Base-by-base conservation (phyloP, 805 yeast species). In the Priceomyces haplophilus region DNA sequence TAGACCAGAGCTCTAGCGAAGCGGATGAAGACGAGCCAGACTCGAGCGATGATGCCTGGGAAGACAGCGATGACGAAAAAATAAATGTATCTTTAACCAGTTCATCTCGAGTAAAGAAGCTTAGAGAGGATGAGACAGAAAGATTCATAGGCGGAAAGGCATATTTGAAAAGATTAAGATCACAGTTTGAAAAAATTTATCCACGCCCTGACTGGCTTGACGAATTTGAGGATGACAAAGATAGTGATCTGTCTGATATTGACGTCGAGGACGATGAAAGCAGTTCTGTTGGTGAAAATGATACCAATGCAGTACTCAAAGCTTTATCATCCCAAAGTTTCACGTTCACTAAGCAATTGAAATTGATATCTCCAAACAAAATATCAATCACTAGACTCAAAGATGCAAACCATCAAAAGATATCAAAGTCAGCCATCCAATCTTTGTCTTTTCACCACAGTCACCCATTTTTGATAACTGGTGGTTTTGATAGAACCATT, bases 401-500 rank as follows among this genome's bases (percentile, higher is more conserved):
- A 49, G 98, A 93, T 66, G 97, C 95, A 33, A 91, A 89, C 56
- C 72, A 75, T 39, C 75, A 79, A 36, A 80, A 79, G 45, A 66
- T 79, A 3, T 79, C 97, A 3, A 78, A 74, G 48, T 76, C 96
- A 0, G 96, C 89, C 0, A 78, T 93, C n/a, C 97, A 88, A 64
- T 69, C 91, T 0, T 56, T 93, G 31, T 74, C 85, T 4, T 93
- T 93, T 76, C 99, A 93, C 62, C 87, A 86, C 7, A 68, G 75
- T 6, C 88, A 83, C 52, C 96, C 99, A 32, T 69, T 93, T 23
- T 67, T 91, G 36, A 66, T 93, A 41, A 86, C 97, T 0, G 95
- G 93, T 43, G 99, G 99, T 17, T 90, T 84, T 59, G 99, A 93
- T 62, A 76, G 87, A 51, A 85, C 97, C 0, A 61, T 93, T 42